Base-by-base conservation (phyloP, 2,329 filamentous ascomycete species). In the Botryosphaeria agaves region DNA sequence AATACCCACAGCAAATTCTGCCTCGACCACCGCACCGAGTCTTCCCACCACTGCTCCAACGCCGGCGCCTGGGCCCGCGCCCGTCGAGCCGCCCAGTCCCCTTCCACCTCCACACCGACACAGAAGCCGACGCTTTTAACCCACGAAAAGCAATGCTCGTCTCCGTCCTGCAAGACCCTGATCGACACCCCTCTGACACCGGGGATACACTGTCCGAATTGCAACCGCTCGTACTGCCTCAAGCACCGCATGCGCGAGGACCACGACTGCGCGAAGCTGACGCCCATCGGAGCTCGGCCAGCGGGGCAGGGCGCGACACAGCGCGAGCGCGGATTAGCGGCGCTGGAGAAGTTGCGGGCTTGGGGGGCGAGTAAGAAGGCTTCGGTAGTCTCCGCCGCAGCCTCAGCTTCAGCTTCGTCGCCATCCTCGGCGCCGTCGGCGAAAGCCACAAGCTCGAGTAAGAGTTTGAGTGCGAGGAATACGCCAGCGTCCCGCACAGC, bases 1-100 rank as follows among this genome's bases (percentile, higher is more conserved):
- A n/a, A n/a, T n/a, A n/a, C n/a, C n/a, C n/a, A n/a, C n/a, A n/a
- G n/a, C n/a, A 46, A 43, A 11, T 98, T 75, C 61, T 98, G 91
- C 53, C 77, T 92, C 41, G 87, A 95, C 49, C 89, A 98, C 63
- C 80, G 87, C 32, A 77, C 73, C 45, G 87, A 95, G 59, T 69
- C 72, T 14, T 61, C 81, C 0, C 91, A 98, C 59, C 69, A 72
- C 47, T 78, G 73, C 40, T 43, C 62, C 3, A 60, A 67, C 34
- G 66, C 62, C 19, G 72, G 72, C 31, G 67, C 64, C 46, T 76
- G 71, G 70, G 71, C 69, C 0, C 55, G 54, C 18, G 48, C 49
- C 32, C 57, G 61, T 34, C 57, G 59, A 57, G n/a, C n/a, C n/a
- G n/a, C n/a, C n/a, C n/a, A n/a, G n/a, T n/a, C n/a, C n/a, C n/a